Percentiles rank a stretch among this genome's conserved stretches.
phyloP scores from a whole-genome alignment of 176 grass and related monocot species.

The Cenchrus americanus region DNA sequence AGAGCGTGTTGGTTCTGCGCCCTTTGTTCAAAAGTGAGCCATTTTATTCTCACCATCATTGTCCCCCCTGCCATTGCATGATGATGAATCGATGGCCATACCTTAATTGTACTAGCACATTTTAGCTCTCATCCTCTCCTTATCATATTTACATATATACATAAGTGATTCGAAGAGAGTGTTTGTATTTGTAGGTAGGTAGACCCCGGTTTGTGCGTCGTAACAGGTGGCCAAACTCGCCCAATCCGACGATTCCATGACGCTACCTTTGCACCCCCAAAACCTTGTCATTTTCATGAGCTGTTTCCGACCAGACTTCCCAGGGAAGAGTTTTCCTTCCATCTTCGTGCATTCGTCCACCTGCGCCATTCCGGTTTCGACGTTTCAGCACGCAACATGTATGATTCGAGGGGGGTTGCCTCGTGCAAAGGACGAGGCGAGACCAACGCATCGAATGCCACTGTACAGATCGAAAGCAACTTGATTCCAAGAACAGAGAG shows the following conservation, averaged over 20 bases:
- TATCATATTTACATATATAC: background rate
- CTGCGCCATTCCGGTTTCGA: background rate
- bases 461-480: background rate
- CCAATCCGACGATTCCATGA: constrained; percentile 18
- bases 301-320: background rate
- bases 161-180: background rate
- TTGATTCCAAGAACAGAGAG: background rate
- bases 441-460: background rate
- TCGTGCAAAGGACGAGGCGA: background rate
- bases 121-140: background rate
- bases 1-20: background rate
- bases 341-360: constrained; percentile 1
- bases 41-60: constrained; percentile 37
- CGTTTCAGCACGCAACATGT: background rate
- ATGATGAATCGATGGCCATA: background rate
- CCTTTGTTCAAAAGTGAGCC: constrained; percentile 7
- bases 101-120: too few relatives aligned
- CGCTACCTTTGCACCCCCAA: background rate
- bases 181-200: constrained; percentile 5
- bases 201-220: constrained; percentile 14
- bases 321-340: background rate
- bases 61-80: background rate
- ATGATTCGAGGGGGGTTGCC: background rate
- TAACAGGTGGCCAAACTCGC: constrained; percentile 61
- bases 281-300: constrained; percentile 29